Evolutionary conservation across 1,139 yeast genomes (phyloP).

Genomic region (Sugiyamaella pinicola): DNA sequence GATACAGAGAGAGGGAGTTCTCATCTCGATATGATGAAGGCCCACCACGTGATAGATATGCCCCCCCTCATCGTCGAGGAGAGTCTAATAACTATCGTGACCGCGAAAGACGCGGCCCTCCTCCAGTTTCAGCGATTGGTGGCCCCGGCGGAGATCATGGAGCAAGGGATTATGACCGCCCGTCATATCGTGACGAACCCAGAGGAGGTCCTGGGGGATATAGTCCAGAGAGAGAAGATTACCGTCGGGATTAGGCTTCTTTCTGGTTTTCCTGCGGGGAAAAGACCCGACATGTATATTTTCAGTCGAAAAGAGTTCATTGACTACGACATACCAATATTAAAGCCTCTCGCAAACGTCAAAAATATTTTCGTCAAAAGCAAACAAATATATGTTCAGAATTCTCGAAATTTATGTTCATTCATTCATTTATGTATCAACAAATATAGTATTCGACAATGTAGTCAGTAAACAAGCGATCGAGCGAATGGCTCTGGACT

Average conservation of each 20-base stretch:
- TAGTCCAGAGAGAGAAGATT: slow-evolving; percentile 32
- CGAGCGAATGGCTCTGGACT: background rate
- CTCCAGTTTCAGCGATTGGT: slow-evolving; percentile 1
- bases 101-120: slow-evolving; percentile 22
- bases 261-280: too few relatives aligned
- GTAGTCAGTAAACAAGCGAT: background rate
- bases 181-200: slow-evolving; percentile 28
- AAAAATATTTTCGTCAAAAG: too few relatives aligned
- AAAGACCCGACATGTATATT: background rate
- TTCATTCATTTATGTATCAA: slow-evolving; percentile 10
- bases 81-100: slow-evolving; percentile 28
- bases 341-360: too few relatives aligned
- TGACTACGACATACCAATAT: background rate
- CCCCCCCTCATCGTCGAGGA: slow-evolving; percentile 29
- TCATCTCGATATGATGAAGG: slow-evolving; percentile 31
- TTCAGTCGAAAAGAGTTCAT: background rate
- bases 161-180: slow-evolving; percentile 26
- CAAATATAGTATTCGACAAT: slow-evolving; percentile 7
- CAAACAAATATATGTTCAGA: slow-evolving; percentile 8
- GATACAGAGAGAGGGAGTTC: slow-evolving; percentile 34
- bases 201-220: slow-evolving; percentile 24
- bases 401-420: slow-evolving; percentile 3
- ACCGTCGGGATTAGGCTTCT: slow-evolving; percentile 23
- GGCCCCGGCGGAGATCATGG: slow-evolving; percentile 22
- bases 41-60: slow-evolving; percentile 32